Conservation (phyloP, 257 asterid genomes). For the Ilex aquifolium region DNA sequence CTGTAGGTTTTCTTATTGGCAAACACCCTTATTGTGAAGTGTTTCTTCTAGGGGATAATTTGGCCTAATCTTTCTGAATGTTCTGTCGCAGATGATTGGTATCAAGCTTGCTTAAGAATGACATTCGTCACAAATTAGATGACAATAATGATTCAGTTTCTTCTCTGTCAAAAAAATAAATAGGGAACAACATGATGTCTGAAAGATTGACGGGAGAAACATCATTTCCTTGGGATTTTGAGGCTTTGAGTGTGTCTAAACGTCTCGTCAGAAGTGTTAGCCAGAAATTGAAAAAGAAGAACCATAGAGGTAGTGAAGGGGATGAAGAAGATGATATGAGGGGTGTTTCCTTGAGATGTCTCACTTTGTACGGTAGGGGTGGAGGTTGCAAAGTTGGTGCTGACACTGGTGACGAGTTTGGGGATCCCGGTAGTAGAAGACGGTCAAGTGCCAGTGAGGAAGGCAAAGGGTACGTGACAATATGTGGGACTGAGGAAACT, state of each 20-base stretch:
- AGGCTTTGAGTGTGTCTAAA: slow-evolving; percentile 57
- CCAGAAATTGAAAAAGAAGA: slow-evolving; percentile 68
- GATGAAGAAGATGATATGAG: slow-evolving; percentile 48
- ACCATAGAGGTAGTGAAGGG: slow-evolving; percentile 34
- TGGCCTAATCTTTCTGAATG: slow-evolving; percentile 12
- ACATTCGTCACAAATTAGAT: not conserved
- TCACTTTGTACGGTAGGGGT: slow-evolving; percentile 62
- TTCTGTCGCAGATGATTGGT: slow-evolving; percentile 28
- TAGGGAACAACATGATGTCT: slow-evolving; percentile 32
- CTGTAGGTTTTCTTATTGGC: not conserved
- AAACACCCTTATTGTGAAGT: not conserved
- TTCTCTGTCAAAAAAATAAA: slow-evolving; percentile 11
- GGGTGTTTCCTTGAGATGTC: slow-evolving; percentile 72
- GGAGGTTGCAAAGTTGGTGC: slow-evolving; percentile 98
- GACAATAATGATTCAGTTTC: slow-evolving; percentile 14
- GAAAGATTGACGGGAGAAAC: slow-evolving; percentile 44
- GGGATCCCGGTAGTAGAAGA: slow-evolving; percentile 51
- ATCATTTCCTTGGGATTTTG: slow-evolving; percentile 35
- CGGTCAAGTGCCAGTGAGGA: slow-evolving; percentile 69
- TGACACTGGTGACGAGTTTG: slow-evolving; percentile 64
- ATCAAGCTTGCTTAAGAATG: slow-evolving; percentile 2
- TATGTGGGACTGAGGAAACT: slow-evolving; percentile 50
- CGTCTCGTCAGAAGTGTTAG: slow-evolving; percentile 71
- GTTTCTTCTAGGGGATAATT: slow-evolving; percentile 1
- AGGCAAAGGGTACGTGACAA: slow-evolving; percentile 36